phyloP scores from a whole-genome alignment of 805 yeast genomes.

The Wickerhamiella galacta region DNA sequence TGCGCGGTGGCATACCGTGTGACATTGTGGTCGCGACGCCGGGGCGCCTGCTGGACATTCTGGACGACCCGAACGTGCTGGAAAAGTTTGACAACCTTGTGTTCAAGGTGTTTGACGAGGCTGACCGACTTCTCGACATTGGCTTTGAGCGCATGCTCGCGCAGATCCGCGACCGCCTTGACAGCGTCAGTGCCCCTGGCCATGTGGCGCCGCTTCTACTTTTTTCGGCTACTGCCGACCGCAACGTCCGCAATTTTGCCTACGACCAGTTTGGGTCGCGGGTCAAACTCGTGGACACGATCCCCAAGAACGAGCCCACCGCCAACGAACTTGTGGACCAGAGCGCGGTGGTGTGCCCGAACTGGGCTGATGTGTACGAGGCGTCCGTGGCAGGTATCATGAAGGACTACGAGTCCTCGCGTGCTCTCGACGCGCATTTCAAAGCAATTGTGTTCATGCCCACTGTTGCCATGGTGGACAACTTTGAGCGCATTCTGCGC shows the following conservation, averaged over 20 bases:
- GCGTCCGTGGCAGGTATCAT: slow-evolving; percentile 36
- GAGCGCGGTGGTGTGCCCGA: slow-evolving; percentile 36
- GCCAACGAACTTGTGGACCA: slow-evolving; percentile 67
- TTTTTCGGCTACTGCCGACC: slow-evolving; percentile 78
- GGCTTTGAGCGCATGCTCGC: slow-evolving; percentile 55
- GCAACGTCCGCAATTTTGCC: slow-evolving; percentile 51
- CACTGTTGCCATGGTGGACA: slow-evolving; percentile 52
- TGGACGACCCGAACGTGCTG: slow-evolving; percentile 31
- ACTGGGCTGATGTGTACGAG: slow-evolving; percentile 40
- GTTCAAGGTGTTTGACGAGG: slow-evolving; percentile 73
- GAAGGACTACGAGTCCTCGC: slow-evolving; percentile 22
- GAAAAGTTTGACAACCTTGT: slow-evolving; percentile 35
- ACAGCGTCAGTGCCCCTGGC: slow-evolving; percentile 28
- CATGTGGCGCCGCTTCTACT: slow-evolving; percentile 40
- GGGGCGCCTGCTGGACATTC: slow-evolving; percentile 57
- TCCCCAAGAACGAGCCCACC: slow-evolving; percentile 55
- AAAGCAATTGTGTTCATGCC: slow-evolving; percentile 77
- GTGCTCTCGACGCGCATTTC: slow-evolving; percentile 24
- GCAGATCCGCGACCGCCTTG: slow-evolving; percentile 29
- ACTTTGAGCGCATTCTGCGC: slow-evolving; percentile 30
- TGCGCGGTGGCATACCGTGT: slow-evolving; percentile 25
- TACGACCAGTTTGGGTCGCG: slow-evolving; percentile 25
- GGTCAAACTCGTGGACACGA: slow-evolving; percentile 43
- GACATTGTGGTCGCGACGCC: slow-evolving; percentile 77
- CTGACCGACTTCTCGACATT: slow-evolving; percentile 69